Evolutionary conservation across 768 basidiomycete species (phyloP), one percentile per base, ranked within the genome.

Genomic region (Boletus reticulatus): DNA sequence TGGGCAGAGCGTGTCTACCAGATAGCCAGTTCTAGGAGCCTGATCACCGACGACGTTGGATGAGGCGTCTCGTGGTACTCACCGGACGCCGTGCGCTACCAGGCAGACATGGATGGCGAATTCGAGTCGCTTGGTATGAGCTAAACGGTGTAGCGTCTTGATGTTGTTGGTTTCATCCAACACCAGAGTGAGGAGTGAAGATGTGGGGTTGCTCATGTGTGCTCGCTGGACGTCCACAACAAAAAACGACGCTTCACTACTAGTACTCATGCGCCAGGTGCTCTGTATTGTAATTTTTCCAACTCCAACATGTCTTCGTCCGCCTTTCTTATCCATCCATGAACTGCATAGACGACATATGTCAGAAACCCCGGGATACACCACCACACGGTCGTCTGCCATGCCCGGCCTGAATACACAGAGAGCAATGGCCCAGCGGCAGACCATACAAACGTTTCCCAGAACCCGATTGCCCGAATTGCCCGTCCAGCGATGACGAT

Each of bases 341-440:
- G 73, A 29, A 79, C 75, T 2, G 71, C 75, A 48, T 83, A 78
- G 2, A 77, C 74, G 36, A 80, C 64, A 41, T 70, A 78, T 1
- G 82, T 75, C 17, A 83, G 53, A 20, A 72, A 51, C 0, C 70
- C 65, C 0, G 82, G 77, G 20, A 77, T 58, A 45, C 73, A 74
- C 80, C 82, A 84, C 83, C 84, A 85, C 19, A 66, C 62, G 8
- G 75, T 76, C 4, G 76, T 79, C 59, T 82, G 81, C 82, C 83
- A 85, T 12, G 78, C 67, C 46, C 75, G 75, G 7, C 70, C 71
- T 8, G 78, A 69, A 49, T 83, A 78, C 36, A 84, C 45, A 11
- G 78, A 80, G 32, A 84, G 58, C 0, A 77, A 67, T 3, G 83
- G 83, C 2, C 79, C 73, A 8, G 84, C 74, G 22, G 77, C 73